phyloP scores from a whole-genome alignment of 2,329 filamentous ascomycete genomes.

The Pleomassaria siparia region DNA sequence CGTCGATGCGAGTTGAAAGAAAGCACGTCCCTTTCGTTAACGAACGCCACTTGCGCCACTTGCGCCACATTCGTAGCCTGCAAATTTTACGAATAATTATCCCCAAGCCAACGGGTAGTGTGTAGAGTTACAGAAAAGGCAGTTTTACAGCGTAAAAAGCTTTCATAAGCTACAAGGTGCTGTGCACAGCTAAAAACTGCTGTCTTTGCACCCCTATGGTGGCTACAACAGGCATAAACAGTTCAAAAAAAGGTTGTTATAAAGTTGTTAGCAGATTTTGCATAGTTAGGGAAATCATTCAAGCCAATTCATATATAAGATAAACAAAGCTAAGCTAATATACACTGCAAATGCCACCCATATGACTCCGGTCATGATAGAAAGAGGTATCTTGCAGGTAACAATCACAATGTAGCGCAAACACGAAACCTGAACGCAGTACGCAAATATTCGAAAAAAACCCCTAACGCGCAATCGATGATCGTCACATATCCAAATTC shows the following conservation, averaged over 20 bases:
- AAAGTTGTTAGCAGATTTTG: too few relatives aligned
- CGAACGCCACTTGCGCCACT: conserved; percentile 37
- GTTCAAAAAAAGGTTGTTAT: too few relatives aligned
- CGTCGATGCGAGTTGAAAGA: not conserved
- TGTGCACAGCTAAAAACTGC: too few relatives aligned
- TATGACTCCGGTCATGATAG: conserved; percentile 32
- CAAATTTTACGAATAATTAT: too few relatives aligned
- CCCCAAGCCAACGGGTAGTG: too few relatives aligned
- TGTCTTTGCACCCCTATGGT: too few relatives aligned
- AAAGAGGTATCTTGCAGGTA: conserved; percentile 43
- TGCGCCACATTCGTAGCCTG: not conserved
- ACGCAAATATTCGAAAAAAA: conserved; percentile 12
- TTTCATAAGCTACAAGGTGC: too few relatives aligned
- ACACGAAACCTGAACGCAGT: conserved; percentile 12
- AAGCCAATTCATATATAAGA: conserved; percentile 25
- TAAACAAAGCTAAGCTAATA: conserved; percentile 14
- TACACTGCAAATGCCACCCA: conserved; percentile 36
- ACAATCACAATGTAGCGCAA: conserved; percentile 22
- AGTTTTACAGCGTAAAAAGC: too few relatives aligned
- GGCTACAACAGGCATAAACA: too few relatives aligned
- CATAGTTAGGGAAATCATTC: too few relatives aligned
- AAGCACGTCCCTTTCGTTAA: conserved; percentile 3
- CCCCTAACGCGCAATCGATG: conserved; percentile 12
- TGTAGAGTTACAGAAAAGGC: too few relatives aligned
- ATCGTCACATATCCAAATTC: conserved; percentile 3